Percentiles rank a stretch among this genome's conserved stretches.
phyloP scores from a whole-genome alignment of 768 basidiomycete genomes.

The Tylopilus balloui region DNA sequence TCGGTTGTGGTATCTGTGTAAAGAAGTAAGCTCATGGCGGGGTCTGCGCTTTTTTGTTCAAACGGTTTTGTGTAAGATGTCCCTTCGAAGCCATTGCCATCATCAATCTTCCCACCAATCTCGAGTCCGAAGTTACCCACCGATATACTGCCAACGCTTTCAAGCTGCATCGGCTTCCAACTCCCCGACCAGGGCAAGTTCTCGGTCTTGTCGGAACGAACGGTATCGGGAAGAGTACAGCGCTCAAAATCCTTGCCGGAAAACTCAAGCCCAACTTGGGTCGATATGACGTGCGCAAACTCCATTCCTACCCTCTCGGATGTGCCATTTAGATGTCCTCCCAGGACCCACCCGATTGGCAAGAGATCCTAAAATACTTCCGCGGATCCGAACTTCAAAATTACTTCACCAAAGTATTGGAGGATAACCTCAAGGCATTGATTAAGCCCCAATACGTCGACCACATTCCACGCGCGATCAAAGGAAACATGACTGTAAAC shows the following conservation, averaged over 20 bases:
- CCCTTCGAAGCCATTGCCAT: slow-evolving; percentile 99
- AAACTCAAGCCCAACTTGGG: slow-evolving; percentile 98
- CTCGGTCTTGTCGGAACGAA: slow-evolving; percentile 98
- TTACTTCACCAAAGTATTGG: slow-evolving; percentile 98
- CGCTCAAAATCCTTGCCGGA: slow-evolving; percentile 92
- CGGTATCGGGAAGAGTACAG: slow-evolving; percentile 99
- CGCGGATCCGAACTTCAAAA: slow-evolving; percentile 98
- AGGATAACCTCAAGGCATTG: slow-evolving; percentile 96
- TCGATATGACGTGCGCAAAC: slow-evolving; percentile 76
- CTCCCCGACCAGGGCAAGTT: slow-evolving; percentile 95
- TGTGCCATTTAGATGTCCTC: not conserved
- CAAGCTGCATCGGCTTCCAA: slow-evolving; percentile 97
- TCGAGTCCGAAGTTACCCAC: slow-evolving; percentile 94
- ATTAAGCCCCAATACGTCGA: slow-evolving; percentile 99
- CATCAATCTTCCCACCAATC: slow-evolving; percentile 97
- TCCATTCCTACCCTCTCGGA: not conserved
- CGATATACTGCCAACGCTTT: slow-evolving; percentile 98
- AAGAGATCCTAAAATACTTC: slow-evolving; percentile 97
- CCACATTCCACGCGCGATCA: slow-evolving; percentile 95
- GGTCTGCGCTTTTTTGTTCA: slow-evolving; percentile 1
- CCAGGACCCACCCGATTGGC: slow-evolving; percentile 97
- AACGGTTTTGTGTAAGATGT: slow-evolving; percentile 54
- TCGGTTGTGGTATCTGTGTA: slow-evolving; percentile 99
- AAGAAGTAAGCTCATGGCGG: slow-evolving; percentile 72
- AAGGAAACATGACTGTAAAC: slow-evolving; percentile 78